A percentile compares a stretch with the other conserved stretches of the same genome.
These are phyloP conservation scores for Micromonas pusilla DNA, from an alignment of 139 green algal genomes.

Conservation along the genomic window DNA sequence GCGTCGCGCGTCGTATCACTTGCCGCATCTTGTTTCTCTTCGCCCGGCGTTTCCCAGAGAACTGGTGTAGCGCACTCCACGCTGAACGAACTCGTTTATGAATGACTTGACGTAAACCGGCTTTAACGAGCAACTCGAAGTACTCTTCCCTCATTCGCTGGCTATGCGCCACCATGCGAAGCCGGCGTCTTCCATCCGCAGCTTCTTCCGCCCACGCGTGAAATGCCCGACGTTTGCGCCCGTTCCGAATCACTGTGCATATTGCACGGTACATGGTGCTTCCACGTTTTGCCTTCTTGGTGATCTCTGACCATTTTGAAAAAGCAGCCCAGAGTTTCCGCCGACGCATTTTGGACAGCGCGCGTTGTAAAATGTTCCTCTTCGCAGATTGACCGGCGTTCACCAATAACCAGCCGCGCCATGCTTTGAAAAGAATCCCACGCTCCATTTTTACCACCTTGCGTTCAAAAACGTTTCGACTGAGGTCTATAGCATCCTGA, in stretches of 20 bases:
- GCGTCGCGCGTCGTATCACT: neutral
- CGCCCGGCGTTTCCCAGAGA: neutral
- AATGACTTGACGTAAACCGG: neutral
- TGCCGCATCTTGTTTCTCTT: neutral
- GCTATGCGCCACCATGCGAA: neutral
- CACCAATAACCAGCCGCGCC: neutral
- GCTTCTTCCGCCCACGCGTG: neutral
- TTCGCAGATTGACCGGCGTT: neutral
- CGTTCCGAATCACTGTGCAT: neutral
- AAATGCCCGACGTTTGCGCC: neutral
- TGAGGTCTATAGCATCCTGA: neutral
- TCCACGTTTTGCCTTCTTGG: neutral
- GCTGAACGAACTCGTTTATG: neutral
- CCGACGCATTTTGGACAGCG: neutral
- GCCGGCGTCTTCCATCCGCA: neutral
- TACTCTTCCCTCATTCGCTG: neutral
- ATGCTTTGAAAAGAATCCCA: neutral
- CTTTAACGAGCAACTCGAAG: neutral
- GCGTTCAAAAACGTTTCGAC: constrained; percentile 6
- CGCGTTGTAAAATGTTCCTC: neutral
- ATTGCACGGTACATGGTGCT: neutral
- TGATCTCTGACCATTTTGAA: neutral
- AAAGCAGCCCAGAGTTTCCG: neutral
- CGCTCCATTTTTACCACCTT: neutral
- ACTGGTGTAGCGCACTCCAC: neutral